Evolutionary conservation across 179 eudicot genomes (phyloP).

Genomic region (Camellia oleifera): DNA sequence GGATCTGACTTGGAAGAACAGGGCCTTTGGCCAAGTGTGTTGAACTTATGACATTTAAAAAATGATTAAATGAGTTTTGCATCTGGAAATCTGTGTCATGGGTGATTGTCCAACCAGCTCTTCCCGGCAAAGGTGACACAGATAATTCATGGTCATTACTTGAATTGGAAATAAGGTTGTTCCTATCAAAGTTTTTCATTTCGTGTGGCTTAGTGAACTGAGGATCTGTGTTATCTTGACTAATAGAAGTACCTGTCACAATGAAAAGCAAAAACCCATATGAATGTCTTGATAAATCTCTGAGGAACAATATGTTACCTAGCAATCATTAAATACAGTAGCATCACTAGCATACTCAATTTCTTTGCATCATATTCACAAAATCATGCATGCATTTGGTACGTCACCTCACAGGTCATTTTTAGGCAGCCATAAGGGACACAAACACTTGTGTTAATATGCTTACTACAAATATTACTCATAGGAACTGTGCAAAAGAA

Average conservation of each 20-base stretch:
- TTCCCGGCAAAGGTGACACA: slow-evolving; percentile 13
- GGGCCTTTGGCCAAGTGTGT: slow-evolving; percentile 3
- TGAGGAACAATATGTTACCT: background rate
- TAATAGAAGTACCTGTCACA: slow-evolving; percentile 12
- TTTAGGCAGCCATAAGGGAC: background rate
- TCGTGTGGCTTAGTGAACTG: background rate
- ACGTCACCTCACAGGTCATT: background rate
- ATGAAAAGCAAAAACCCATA: background rate
- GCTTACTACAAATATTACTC: background rate
- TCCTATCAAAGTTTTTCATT: slow-evolving; percentile 2
- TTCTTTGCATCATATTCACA: background rate
- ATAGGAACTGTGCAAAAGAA: background rate
- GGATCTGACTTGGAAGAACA: background rate
- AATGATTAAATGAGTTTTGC: slow-evolving; percentile 2
- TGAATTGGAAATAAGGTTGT: slow-evolving; percentile 6
- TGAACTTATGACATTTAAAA: slow-evolving; percentile 7
- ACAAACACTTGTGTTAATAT: background rate
- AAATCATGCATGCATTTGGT: background rate
- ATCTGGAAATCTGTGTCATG: background rate
- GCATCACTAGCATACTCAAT: background rate
- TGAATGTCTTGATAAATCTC: background rate
- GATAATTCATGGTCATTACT: slow-evolving; percentile 7
- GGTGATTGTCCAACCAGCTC: background rate
- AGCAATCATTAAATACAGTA: background rate
- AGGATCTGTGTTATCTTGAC: slow-evolving; percentile 3